Evolutionary conservation across 2,329 filamentous ascomycete genomes (phyloP).

Genomic region (Fusarium napiforme): DNA sequence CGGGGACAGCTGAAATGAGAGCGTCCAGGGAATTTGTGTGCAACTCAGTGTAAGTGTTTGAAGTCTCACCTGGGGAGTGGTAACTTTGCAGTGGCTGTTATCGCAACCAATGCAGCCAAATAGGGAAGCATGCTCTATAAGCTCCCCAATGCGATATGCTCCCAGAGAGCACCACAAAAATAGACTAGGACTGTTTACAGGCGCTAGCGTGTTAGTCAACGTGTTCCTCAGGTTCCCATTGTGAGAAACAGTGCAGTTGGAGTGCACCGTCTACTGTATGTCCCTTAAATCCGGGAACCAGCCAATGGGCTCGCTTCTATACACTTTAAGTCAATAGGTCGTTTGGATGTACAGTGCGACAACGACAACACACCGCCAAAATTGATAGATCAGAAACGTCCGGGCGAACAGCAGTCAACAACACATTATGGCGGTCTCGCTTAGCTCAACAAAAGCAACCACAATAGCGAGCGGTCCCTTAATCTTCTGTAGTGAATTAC

Average conservation of each 20-base stretch:
- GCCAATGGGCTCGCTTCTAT: not conserved
- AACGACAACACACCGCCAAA: fast-evolving
- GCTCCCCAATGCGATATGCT: not conserved
- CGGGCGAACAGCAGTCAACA: not conserved
- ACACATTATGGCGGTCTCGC: not conserved
- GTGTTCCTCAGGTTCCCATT: not conserved
- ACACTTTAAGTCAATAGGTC: fast-evolving
- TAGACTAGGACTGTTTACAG: fast-evolving
- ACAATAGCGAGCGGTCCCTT: not conserved
- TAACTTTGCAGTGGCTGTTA: fast-evolving
- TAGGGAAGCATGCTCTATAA: not conserved
- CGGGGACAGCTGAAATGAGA: fast-evolving
- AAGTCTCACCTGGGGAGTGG: no score
- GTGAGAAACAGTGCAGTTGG: not conserved
- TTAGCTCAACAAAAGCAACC: not conserved
- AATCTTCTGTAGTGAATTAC: fast-evolving
- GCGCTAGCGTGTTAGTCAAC: fast-evolving
- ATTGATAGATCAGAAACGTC: not conserved
- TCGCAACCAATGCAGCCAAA: no score
- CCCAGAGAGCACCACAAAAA: fast-evolving
- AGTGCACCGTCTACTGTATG: not conserved
- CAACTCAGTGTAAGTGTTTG: fast-evolving
- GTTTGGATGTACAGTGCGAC: not conserved
- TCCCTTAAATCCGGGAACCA: fast-evolving
- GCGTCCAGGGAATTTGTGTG: no score